Evolutionary conservation across 139 green algal genomes (phyloP).

Genomic region (Chlamydomonas sp.): DNA sequence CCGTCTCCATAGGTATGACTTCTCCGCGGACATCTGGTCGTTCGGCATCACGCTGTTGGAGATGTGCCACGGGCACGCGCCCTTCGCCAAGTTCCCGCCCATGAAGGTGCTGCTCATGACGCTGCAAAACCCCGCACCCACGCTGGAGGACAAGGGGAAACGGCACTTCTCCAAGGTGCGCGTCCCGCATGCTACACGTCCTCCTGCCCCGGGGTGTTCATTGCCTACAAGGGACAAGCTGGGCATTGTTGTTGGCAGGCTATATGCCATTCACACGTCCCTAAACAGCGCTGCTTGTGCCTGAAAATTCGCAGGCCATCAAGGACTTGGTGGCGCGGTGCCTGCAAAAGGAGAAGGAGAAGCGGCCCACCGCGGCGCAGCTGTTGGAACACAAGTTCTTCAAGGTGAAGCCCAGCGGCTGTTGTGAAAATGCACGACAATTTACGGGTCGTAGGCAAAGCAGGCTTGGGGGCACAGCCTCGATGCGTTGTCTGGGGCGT

Average conservation of each 20-base stretch:
- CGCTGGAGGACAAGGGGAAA: constrained; percentile 82
- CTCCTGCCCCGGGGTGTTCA: too few relatives aligned
- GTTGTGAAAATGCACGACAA: too few relatives aligned
- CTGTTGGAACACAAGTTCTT: constrained; percentile 99
- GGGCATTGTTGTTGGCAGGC: neutral
- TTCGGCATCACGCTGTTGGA: constrained; percentile 99
- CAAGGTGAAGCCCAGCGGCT: constrained; percentile 71
- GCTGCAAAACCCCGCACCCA: constrained; percentile 96
- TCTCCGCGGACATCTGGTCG: constrained; percentile 97
- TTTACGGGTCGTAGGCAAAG: too few relatives aligned
- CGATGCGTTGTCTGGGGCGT: neutral
- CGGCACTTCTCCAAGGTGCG: constrained; percentile 76
- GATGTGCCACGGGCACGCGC: constrained; percentile 97
- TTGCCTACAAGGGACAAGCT: neutral
- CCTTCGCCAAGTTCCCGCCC: constrained; percentile 98
- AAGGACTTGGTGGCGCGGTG: constrained; percentile 94
- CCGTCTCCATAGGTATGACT: constrained; percentile 78
- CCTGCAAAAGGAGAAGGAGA: constrained; percentile 94
- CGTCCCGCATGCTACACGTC: too few relatives aligned
- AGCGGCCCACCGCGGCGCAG: constrained; percentile 89
- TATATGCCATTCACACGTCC: neutral
- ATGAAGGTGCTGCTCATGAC: constrained; percentile 98
- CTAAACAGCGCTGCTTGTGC: neutral
- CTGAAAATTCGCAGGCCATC: constrained; percentile 71
- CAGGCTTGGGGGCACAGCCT: too few relatives aligned